Evolutionary conservation across 768 basidiomycete species (phyloP), one percentile per base, ranked within the genome.

Genomic region (Crepidotus variabilis): DNA sequence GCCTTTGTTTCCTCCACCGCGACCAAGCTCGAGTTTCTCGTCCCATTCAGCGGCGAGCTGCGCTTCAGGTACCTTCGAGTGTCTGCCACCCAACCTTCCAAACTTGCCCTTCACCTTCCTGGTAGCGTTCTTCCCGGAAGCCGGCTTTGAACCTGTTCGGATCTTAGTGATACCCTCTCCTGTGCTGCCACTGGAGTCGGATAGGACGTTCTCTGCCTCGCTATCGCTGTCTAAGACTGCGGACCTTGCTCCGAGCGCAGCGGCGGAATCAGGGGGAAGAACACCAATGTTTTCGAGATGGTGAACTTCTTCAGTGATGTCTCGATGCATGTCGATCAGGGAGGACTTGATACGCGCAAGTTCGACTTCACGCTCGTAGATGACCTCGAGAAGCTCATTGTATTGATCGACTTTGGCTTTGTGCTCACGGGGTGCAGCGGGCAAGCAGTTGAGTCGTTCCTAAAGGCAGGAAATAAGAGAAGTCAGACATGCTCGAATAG

Each of bases 321-420:
- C 64, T 59, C 60, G 50, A 50, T 67, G 69, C 69, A 71, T 73
- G 60, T 67, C 65, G 51, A 64, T 58, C 24, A 73, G 65, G 6
- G 65, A 52, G 49, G 63, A 67, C 52, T 71, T 69, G 59, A 70
- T 66, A 51, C 61, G 65, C 50, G 60, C 60, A 43, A 73, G 67
- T 61, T 73, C 72, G 56, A 70, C 61, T 50, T 71, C 68, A 60
- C 69, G 72, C 57, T 70, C 63, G 62, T 66, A 71, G 63, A 71
- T 63, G 56, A 68, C 69, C 56, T 71, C 70, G 35, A 73, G 67
- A 33, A 71, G 65, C 13, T 71, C 69, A 58, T 73, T 73, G 64
- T 71, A 71, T 28, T 58, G 49, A 49, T 64, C 61, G 56, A 73
- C 63, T 60, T 70, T 73, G 57, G 36, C 56, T 50, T 68, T 65